Evolutionary conservation across 1,284 basidiomycete genomes (phyloP).

Genomic region (Boletus sp.): DNA sequence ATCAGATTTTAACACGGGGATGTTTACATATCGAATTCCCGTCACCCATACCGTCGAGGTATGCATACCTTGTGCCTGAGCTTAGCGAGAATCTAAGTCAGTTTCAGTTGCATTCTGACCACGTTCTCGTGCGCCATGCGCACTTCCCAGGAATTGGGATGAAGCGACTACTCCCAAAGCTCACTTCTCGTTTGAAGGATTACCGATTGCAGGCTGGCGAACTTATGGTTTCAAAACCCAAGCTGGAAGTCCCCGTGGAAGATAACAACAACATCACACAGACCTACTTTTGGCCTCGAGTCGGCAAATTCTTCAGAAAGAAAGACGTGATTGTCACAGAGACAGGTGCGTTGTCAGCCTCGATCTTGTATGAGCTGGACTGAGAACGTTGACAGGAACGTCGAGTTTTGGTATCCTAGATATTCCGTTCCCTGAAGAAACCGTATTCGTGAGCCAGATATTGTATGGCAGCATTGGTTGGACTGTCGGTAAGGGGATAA

Average conservation of each 20-base stretch:
- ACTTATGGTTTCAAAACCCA: slow-evolving; percentile 49
- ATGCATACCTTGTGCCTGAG: neutral
- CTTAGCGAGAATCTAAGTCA: slow-evolving; percentile 4
- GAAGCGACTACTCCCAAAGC: slow-evolving; percentile 67
- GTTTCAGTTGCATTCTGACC: slow-evolving; percentile 75
- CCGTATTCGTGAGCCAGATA: slow-evolving; percentile 71
- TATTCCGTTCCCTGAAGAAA: slow-evolving; percentile 67
- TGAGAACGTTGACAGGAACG: slow-evolving; percentile 37
- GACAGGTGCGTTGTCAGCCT: slow-evolving; percentile 54
- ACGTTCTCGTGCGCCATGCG: slow-evolving; percentile 66
- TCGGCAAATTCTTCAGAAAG: slow-evolving; percentile 74
- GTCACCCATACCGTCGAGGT: slow-evolving; percentile 62
- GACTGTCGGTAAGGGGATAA: slow-evolving; percentile 59
- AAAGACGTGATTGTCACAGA: slow-evolving; percentile 82
- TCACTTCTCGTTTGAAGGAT: slow-evolving; percentile 52
- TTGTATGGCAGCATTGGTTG: slow-evolving; percentile 88
- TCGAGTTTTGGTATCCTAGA: slow-evolving; percentile 76
- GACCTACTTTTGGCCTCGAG: slow-evolving; percentile 81
- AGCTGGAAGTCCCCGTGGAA: slow-evolving; percentile 46
- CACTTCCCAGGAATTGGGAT: slow-evolving; percentile 63
- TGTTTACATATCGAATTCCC: slow-evolving; percentile 74
- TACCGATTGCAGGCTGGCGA: slow-evolving; percentile 38
- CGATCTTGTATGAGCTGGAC: slow-evolving; percentile 9
- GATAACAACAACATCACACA: slow-evolving; percentile 60
- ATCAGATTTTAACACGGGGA: slow-evolving; percentile 92